Evolutionary conservation across 805 yeast species (phyloP).

Genomic region (Ogataea glucozyma): DNA sequence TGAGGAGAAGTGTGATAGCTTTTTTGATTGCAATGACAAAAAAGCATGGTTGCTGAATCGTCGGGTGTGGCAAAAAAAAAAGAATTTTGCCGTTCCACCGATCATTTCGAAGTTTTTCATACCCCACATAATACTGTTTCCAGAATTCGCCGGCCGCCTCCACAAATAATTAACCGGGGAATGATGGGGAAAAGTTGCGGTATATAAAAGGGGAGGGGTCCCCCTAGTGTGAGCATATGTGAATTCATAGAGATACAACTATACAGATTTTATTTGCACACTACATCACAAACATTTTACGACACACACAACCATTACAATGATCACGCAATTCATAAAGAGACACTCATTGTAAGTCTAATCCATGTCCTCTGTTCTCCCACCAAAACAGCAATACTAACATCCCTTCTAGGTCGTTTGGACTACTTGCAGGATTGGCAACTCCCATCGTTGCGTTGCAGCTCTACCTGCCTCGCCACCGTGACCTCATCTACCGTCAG

Average conservation of each 20-base stretch:
- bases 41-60: not conserved
- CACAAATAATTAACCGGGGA: not conserved
- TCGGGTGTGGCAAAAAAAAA: no score
- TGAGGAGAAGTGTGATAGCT: not conserved
- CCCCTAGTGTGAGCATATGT: not conserved
- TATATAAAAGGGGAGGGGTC: slow-evolving; percentile 2
- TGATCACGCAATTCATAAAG: not conserved
- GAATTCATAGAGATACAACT: not conserved
- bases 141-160: not conserved
- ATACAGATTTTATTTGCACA: not conserved
- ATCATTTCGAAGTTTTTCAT: slow-evolving; percentile 1
- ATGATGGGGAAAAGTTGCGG: not conserved
- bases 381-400: not conserved
- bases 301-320: not conserved
- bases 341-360: slow-evolving; percentile 7
- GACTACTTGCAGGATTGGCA: slow-evolving; percentile 22
- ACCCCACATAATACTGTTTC: slow-evolving; percentile 7
- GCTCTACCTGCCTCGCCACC: slow-evolving; percentile 6
- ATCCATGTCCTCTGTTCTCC: not conserved
- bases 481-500: slow-evolving; percentile 18
- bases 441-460: slow-evolving; percentile 19
- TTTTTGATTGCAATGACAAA: no score
- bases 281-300: not conserved
- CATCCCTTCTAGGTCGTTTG: slow-evolving; percentile 9
- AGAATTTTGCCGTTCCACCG: slow-evolving; percentile 4